Percentiles rank a stretch among this genome's conserved stretches.
Evolutionary conservation across 1,284 basidiomycete genomes (phyloP).

Genomic region (Xerocomus minutiporus): DNA sequence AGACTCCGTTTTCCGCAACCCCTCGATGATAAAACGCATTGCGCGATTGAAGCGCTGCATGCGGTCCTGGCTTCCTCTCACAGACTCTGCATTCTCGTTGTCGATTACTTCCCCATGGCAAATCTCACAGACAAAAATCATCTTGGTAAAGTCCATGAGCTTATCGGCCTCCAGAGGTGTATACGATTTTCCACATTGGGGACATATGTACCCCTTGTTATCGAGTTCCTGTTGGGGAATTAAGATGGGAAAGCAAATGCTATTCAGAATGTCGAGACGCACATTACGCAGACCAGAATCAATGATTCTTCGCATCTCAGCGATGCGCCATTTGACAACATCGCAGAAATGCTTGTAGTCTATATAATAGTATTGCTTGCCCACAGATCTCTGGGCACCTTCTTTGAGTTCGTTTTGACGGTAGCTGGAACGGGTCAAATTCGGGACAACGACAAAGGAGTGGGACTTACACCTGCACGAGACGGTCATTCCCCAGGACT

Average conservation of each 20-base stretch:
- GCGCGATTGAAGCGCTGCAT: slow-evolving; percentile 95
- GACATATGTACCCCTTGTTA: slow-evolving; percentile 94
- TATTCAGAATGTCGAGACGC: slow-evolving; percentile 21
- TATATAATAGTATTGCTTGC: slow-evolving; percentile 92
- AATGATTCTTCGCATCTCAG: slow-evolving; percentile 89
- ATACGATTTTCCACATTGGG: slow-evolving; percentile 82
- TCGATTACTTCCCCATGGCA: slow-evolving; percentile 81
- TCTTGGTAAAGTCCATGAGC: slow-evolving; percentile 65
- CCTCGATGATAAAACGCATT: slow-evolving; percentile 82
- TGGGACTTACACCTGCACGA: slow-evolving; percentile 75
- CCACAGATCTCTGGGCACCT: slow-evolving; percentile 74
- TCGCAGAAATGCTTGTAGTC: slow-evolving; percentile 95
- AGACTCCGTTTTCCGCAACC: slow-evolving; percentile 85
- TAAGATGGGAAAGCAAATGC: slow-evolving; percentile 3
- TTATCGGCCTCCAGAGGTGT: slow-evolving; percentile 83
- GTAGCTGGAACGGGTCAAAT: slow-evolving; percentile 46
- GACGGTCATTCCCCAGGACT: slow-evolving; percentile 77
- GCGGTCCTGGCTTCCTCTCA: slow-evolving; percentile 81
- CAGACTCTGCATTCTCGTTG: slow-evolving; percentile 87
- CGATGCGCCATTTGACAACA: slow-evolving; percentile 95
- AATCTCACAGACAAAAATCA: slow-evolving; percentile 72
- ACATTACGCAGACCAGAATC: slow-evolving; percentile 86
- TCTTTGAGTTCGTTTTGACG: slow-evolving; percentile 84
- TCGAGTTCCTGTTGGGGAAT: slow-evolving; percentile 71
- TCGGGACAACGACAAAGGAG: neutral